These are phyloP conservation scores for Torulaspora maleeae DNA, from an alignment of 805 yeast genomes.

Conservation along the genomic window DNA sequence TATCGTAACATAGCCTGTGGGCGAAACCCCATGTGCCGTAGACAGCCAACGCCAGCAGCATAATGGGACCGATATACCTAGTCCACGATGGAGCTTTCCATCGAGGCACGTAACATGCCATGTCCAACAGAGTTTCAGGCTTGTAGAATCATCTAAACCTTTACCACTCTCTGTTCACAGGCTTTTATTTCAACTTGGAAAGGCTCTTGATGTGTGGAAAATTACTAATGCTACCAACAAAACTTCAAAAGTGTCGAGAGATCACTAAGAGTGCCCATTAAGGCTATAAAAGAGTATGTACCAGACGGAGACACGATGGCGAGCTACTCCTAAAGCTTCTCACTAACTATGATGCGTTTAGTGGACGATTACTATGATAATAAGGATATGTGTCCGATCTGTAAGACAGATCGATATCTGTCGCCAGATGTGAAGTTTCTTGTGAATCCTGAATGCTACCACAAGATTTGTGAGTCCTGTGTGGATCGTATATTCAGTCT, in stretches of 20 bases:
- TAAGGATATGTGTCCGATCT: constrained; percentile 91
- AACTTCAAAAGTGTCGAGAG: not conserved
- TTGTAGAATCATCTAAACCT: not conserved
- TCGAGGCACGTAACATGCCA: constrained; percentile 5
- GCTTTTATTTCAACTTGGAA: not conserved
- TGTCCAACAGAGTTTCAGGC: not conserved
- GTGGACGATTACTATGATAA: constrained; percentile 45
- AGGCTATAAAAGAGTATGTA: constrained; percentile 3
- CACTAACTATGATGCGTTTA: constrained; percentile 6
- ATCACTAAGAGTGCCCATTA: not conserved
- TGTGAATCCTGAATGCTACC: constrained; percentile 96
- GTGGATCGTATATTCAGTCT: constrained; percentile 89
- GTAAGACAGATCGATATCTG: constrained; percentile 89
- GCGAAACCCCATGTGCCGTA: constrained; percentile 44
- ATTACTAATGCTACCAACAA: not conserved
- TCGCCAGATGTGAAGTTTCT: constrained; percentile 90
- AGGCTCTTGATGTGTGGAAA: not conserved
- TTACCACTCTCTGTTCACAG: not conserved
- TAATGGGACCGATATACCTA: constrained; percentile 27
- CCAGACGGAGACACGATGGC: not conserved
- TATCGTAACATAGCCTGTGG: constrained; percentile 42
- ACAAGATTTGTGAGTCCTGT: constrained; percentile 94
- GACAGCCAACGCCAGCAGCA: constrained; percentile 33
- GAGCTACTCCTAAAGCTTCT: not conserved
- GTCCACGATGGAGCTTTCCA: constrained; percentile 6